Evolutionary conservation across 768 basidiomycete species (phyloP), one percentile per base, ranked within the genome.

Genomic region (Hygrophorus pudorinus): DNA sequence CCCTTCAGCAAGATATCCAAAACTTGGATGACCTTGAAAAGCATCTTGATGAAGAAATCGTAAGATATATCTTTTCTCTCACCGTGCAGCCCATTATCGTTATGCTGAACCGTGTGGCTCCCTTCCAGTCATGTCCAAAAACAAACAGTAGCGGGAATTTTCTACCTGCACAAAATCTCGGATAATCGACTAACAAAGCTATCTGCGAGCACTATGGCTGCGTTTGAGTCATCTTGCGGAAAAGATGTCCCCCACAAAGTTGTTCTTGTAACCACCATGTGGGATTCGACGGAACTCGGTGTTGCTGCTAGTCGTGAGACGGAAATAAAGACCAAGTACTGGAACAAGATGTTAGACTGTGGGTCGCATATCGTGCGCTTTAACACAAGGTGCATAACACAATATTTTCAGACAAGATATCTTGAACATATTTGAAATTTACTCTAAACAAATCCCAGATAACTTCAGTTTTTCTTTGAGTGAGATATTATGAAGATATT

Each of bases 231-330:
- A 14, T 14, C 53, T 14, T 48, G 49, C 29, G 72, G 72, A 27
- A 61, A 64, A 16, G 59, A 49, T 41, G 57, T 60, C 12, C 59
- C 70, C 52, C 59, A 61, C 34, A 69, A 70, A 46, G 66, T 73
- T 39, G 58, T 66, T 40, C 59, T 71, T 47, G 64, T 62, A 39
- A 72, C 72, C 49, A 71, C 61, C 36, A 71, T 65, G 70, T 72
- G 70, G 69, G 58, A 58, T 4, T 56, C 53, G 40, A 62, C 66
- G 39, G 51, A 29, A 21, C 34, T 14, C 14, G 35, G 37, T 6
- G 28, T 33, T 20, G 42, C 46, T 6, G 35, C 38, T 4, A 8
- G 5, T 13, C 32, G 46, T 8, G 46, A 47, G 16, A 3, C 13
- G 29, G 46, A 47, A 37, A 13, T 47, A 12, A 27, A 33, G 20